Conservation (phyloP, 179 eudicot genomes). For the Silene vulgaris region DNA sequence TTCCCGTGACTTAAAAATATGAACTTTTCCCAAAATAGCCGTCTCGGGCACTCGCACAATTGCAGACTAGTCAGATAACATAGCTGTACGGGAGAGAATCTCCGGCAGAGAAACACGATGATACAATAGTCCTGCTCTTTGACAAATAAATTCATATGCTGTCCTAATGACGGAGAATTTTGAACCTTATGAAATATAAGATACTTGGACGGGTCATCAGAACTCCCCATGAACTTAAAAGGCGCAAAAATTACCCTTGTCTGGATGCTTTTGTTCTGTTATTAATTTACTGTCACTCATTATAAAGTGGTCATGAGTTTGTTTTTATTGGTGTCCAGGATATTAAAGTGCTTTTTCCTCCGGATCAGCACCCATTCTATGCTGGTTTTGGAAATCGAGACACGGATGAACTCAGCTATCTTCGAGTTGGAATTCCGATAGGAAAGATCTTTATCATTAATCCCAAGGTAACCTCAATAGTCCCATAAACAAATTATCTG, state of each 20-base stretch:
- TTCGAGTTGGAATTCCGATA: slow-evolving; percentile 80
- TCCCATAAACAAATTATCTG: not conserved
- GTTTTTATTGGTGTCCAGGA: slow-evolving; percentile 43
- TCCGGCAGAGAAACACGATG: too few relatives aligned
- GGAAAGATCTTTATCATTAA: slow-evolving; percentile 91
- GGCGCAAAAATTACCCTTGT: slow-evolving; percentile 3
- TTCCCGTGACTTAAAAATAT: too few relatives aligned
- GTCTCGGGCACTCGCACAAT: too few relatives aligned
- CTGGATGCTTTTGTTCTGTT: not conserved
- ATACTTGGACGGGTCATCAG: not conserved
- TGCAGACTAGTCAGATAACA: too few relatives aligned
- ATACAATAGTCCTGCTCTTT: not conserved
- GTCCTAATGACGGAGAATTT: not conserved
- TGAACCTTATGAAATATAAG: not conserved
- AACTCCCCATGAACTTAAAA: not conserved
- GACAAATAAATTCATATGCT: not conserved
- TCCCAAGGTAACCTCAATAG: slow-evolving; percentile 59
- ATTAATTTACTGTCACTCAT: not conserved
- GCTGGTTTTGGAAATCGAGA: slow-evolving; percentile 98
- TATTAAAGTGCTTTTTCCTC: slow-evolving; percentile 76
- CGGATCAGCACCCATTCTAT: slow-evolving; percentile 76
- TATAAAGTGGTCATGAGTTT: slow-evolving; percentile 10
- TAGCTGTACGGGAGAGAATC: too few relatives aligned
- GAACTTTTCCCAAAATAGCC: too few relatives aligned
- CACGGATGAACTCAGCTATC: slow-evolving; percentile 93